Base-by-base conservation (phyloP, 345 rosid genomes). In the Populus ilicifolia region DNA sequence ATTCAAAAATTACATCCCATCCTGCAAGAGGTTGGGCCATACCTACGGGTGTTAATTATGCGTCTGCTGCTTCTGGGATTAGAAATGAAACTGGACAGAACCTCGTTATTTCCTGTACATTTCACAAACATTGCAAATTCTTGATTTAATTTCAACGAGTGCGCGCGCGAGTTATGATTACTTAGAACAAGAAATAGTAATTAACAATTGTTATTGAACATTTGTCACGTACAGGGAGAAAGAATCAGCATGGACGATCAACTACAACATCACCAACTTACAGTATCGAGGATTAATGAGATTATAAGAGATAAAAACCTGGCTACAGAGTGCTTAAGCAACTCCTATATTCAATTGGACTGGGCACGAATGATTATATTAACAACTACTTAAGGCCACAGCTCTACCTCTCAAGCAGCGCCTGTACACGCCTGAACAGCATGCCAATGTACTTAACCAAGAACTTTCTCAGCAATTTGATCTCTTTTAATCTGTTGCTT, bases 381-480 rank as follows among this genome's bases (percentile, higher is more conserved):
- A 64, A 71, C 46, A 80, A 76, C n/a, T 80, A 76, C 76, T 76
- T 62, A 39, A 5, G 12, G 43, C 50, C 63, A 2, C 1, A 11
- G 9, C 20, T 41, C 2, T 79, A 86, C 10, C 0, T 20, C 0
- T 52, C 77, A 69, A 62, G 70, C 30, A 27, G 29, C 0, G 17
- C 23, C 43, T 14, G 0, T 85, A 36, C 63, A 50, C 75, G 36
- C 30, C 79, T 6, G 82, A 81, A 5, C 74, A 79, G 67, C 84
- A 70, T 65, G 87, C 87, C 52, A 48, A 8, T 7, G 29, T 17
- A 6, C 86, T 84, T 67, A 71, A 80, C 70, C 52, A 41, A 56
- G 64, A 48, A 36, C 83, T 79, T 44, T 33, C 66, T 46, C 48
- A 70, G 66, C 25, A 76, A 25, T 75, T 33, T 33, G 36, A 33